Base-by-base conservation (phyloP, 306 rosid species). In the Citrullus mucosospermus region DNA sequence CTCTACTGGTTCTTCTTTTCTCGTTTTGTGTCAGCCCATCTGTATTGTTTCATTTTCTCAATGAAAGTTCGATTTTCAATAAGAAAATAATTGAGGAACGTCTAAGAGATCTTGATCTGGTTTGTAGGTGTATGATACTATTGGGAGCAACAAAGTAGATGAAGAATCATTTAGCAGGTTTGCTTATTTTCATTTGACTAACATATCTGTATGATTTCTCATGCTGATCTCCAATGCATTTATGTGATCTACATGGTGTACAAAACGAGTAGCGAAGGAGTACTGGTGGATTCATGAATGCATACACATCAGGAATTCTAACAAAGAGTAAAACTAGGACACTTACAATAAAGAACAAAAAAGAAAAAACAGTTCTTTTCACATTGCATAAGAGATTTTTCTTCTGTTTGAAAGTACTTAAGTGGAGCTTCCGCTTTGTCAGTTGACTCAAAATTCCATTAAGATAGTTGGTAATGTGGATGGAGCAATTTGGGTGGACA, bases 71-170 rank as follows among this genome's bases (percentile, higher is more conserved):
- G 6, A 18, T 66, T 38, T 18, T 66, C 14, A 9, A 18, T 38
- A 66, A 66, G 50, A 38, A 38, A 50, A 80, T 32, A 70, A 22
- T 44, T 65, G 82, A 44, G 79, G n/a, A 71, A 77, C 51, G n/a
- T 54, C 85, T 88, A 57, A 88, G 41, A 73, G 75, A 75, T 73
- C 80, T 82, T 76, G 66, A 62, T 79, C 70, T 84, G 75, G 75
- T 85, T 79, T 92, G 82, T 82, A 95, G 98, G 97, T 92, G 65
- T 92, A 91, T 84, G 98, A 95, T 86, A 95, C 97, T 58, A 82
- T 89, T 80, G 97, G 97, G 83, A 91, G 87, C 93, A 89, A 74
- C 85, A 90, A 90, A 88, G 91, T 85, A 44, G 98, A 94, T 3
- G 97, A 95, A 63, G 97, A 90, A 18, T 75, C 85, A 82, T 78